These are phyloP conservation scores for Cryomyces antarcticus DNA, from an alignment of 495 filamentous ascomycete genomes.

Conservation along the genomic window DNA sequence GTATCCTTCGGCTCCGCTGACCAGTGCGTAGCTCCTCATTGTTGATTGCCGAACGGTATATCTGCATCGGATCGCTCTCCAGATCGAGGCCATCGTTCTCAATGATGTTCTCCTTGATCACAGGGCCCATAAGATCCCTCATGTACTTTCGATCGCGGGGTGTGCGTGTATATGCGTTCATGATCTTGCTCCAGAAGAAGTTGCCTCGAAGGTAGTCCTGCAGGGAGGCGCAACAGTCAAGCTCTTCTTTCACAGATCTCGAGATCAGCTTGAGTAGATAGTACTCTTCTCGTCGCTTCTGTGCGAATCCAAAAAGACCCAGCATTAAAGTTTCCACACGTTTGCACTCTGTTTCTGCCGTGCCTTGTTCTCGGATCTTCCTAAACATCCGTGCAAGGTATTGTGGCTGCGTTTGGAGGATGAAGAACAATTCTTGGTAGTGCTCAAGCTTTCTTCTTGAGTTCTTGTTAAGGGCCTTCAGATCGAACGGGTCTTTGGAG, in stretches of 20 bases:
- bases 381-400: conserved; percentile 82
- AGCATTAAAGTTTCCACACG: conserved; percentile 83
- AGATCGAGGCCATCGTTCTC: conserved; percentile 80
- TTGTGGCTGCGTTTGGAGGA: conserved; percentile 87
- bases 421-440: conserved; percentile 96
- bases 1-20: conserved; percentile 51
- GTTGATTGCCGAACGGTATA: conserved; percentile 84
- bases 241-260: conserved; percentile 66
- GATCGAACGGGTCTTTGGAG: conserved; percentile 80
- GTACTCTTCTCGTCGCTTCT: conserved; percentile 92
- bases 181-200: conserved; percentile 80
- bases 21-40: conserved; percentile 92
- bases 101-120: conserved; percentile 74
- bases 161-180: conserved; percentile 74
- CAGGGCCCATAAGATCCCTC: conserved; percentile 57
- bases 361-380: conserved; percentile 63
- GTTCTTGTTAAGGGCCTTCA: conserved; percentile 92
- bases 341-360: conserved; percentile 80
- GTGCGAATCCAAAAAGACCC: conserved; percentile 91
- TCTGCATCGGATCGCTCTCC: conserved; percentile 94
- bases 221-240: conserved; percentile 49
- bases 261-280: conserved; percentile 81
- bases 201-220: conserved; percentile 77
- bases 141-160: conserved; percentile 85
- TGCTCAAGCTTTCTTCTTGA: conserved; percentile 85